Evolutionary conservation across 2,329 filamentous ascomycete genomes (phyloP).

Genomic region (Neopestalotiopsis sp.): DNA sequence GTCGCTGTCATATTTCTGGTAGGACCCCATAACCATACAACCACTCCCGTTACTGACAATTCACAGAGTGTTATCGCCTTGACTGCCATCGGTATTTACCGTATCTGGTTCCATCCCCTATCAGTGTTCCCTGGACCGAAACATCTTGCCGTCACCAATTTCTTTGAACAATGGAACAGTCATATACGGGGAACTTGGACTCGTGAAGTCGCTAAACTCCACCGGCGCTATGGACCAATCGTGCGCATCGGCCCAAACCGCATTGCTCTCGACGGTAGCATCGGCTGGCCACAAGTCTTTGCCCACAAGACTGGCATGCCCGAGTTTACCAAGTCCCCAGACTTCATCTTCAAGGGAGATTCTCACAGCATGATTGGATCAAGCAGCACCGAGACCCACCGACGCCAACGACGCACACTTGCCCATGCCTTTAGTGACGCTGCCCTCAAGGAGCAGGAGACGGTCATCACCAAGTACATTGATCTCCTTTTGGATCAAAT

Average conservation of each 20-base stretch:
- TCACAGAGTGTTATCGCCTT: not conserved
- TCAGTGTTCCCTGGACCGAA: not conserved
- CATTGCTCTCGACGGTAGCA: not conserved
- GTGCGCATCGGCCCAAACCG: not conserved
- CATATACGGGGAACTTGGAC: not conserved
- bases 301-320: not conserved
- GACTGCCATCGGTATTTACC: not conserved
- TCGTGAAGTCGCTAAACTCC: not conserved
- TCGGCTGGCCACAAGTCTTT: not conserved
- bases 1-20: not conserved
- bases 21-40: not conserved
- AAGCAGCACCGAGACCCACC: not conserved
- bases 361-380: not conserved
- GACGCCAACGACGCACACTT: slow-evolving; percentile 29
- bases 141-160: not conserved
- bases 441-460: slow-evolving; percentile 41
- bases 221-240: not conserved
- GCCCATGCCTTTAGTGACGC: slow-evolving; percentile 38
- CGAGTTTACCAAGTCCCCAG: not conserved
- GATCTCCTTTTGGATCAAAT: slow-evolving; percentile 33
- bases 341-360: not conserved
- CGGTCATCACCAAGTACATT: slow-evolving; percentile 37
- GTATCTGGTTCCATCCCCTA: not conserved
- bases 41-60: not conserved
- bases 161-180: not conserved